A percentile compares a stretch with the other conserved stretches of the same genome.
Evolutionary conservation across 129 eudicot species (phyloP).

Genomic region (Flaveria bidentis): DNA sequence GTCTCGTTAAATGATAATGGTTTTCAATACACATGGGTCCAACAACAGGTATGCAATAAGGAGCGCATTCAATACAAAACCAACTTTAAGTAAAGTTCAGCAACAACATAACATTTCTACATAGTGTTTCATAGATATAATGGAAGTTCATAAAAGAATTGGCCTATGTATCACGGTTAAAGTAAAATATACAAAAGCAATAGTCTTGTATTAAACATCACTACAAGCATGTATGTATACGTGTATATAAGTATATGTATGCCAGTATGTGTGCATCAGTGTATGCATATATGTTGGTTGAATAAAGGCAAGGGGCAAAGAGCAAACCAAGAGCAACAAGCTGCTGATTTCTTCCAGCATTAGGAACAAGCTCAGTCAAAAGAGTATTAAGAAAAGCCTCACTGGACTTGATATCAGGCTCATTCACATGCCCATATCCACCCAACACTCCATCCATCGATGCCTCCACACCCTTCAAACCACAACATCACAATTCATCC

Average conservation of each 20-base stretch:
- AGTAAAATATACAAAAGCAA: no score
- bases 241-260: no score
- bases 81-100: no score
- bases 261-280: not conserved
- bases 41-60: no score
- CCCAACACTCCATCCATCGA: conserved; percentile 90
- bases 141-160: no score
- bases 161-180: no score
- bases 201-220: no score
- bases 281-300: not conserved
- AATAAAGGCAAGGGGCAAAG: conserved; percentile 24
- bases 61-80: no score
- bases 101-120: no score
- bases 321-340: conserved; percentile 87
- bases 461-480: conserved; percentile 86
- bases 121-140: no score
- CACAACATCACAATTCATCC: conserved; percentile 8
- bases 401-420: conserved; percentile 73
- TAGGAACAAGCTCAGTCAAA: conserved; percentile 52
- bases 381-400: conserved; percentile 70
- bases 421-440: conserved; percentile 85
- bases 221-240: no score
- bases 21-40: not conserved
- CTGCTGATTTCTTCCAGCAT: conserved; percentile 55
- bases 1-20: not conserved